Evolutionary conservation across 106 monocot species (phyloP).

Genomic region (Chionographis japonica): DNA sequence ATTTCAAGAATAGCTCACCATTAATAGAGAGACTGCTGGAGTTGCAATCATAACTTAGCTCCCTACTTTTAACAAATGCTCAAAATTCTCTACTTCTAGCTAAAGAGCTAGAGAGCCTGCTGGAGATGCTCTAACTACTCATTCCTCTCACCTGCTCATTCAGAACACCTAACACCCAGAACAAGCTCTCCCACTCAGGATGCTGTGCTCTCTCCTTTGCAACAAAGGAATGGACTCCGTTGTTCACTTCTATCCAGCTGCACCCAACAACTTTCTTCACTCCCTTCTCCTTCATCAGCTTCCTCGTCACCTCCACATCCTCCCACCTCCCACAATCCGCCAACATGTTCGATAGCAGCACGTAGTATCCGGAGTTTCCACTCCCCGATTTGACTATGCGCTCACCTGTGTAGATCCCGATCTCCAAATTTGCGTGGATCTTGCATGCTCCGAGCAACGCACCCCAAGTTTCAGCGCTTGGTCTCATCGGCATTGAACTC

Average conservation of each 20-base stretch:
- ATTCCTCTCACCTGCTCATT: conserved; percentile 30
- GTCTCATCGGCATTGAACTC: conserved; percentile 24
- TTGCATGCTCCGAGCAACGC: conserved; percentile 51
- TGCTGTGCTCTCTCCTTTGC: conserved; percentile 39
- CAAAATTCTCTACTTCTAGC: no score
- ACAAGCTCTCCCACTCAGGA: conserved; percentile 26
- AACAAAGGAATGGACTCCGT: conserved; percentile 29
- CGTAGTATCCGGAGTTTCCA: conserved; percentile 47
- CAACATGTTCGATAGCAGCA: conserved; percentile 51
- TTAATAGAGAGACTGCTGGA: no score
- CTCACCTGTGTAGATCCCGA: conserved; percentile 35
- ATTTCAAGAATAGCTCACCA: no score
- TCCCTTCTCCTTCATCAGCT: conserved; percentile 47
- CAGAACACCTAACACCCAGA: conserved; percentile 19
- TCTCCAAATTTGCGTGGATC: conserved; percentile 31
- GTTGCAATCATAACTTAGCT: no score
- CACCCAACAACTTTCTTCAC: conserved; percentile 44
- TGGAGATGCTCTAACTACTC: not conserved
- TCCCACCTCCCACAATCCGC: conserved; percentile 49
- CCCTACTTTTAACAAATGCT: no score
- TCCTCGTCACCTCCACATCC: conserved; percentile 52
- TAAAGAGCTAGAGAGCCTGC: not conserved
- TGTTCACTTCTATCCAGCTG: conserved; percentile 47
- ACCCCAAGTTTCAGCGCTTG: conserved; percentile 47
- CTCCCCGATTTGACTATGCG: conserved; percentile 24